Percentiles rank a stretch among this genome's conserved stretches.
Evolutionary conservation across 345 rosid genomes (phyloP).

Genomic region (Melaleuca alternifolia): DNA sequence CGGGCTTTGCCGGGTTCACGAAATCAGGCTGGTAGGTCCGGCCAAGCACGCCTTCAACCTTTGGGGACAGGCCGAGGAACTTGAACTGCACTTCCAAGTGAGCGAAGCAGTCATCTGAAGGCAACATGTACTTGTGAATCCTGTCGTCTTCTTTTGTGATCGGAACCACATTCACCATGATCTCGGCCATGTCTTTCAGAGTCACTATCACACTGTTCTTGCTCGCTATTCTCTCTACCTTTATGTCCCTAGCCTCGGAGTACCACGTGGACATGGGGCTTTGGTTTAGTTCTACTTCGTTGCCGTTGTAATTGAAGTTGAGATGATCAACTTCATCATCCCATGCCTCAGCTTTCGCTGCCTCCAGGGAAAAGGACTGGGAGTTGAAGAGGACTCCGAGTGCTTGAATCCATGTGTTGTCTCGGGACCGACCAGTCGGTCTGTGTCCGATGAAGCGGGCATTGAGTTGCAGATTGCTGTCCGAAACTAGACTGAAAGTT

Average conservation of each 20-base stretch:
- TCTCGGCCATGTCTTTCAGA: not conserved
- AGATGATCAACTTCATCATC: not conserved
- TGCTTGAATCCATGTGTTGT: conserved; percentile 12
- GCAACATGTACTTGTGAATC: conserved; percentile 3
- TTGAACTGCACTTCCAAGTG: conserved; percentile 7
- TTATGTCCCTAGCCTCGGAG: not conserved
- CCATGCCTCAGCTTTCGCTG: conserved; percentile 2
- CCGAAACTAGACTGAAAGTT: conserved; percentile 6
- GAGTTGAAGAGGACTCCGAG: conserved; percentile 7
- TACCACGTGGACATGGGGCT: conserved; percentile 3
- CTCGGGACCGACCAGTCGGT: not conserved
- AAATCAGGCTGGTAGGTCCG: conserved; percentile 6
- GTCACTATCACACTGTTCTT: not conserved
- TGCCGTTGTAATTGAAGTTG: conserved; percentile 1
- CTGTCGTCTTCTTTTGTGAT: conserved; percentile 4
- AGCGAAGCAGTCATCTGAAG: conserved; percentile 2
- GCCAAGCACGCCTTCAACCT: conserved; percentile 1
- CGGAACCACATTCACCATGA: conserved; percentile 6
- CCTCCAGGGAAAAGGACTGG: conserved; percentile 6
- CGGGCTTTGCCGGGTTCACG: conserved; percentile 3
- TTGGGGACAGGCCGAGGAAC: not conserved
- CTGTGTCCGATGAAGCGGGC: conserved; percentile 11
- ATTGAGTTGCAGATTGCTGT: conserved; percentile 7
- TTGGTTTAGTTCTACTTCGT: not conserved
- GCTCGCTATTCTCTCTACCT: not conserved